Base-by-base conservation (phyloP, 2,329 filamentous ascomycete genomes). In the Microdochium paspali region DNA sequence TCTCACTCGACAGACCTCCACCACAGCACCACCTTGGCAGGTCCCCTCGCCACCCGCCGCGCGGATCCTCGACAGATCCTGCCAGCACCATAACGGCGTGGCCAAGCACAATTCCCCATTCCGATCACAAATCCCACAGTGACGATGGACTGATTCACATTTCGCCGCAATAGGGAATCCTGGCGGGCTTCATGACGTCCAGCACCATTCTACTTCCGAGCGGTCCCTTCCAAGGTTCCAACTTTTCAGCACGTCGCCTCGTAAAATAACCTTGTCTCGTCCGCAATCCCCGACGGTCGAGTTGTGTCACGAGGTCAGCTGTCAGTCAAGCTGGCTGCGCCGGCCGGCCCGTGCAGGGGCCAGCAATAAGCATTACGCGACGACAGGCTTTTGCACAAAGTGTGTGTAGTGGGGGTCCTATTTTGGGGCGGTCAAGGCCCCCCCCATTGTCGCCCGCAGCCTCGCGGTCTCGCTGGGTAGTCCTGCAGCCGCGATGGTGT, bases 321-420 rank as follows among this genome's bases (percentile, higher is more conserved):
- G n/a, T n/a, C n/a, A n/a, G n/a, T n/a, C n/a, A n/a, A n/a, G n/a
- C n/a, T n/a, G n/a, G n/a, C n/a, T n/a, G n/a, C n/a, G n/a, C n/a
- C n/a, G n/a, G n/a, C 35, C 10, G 23, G 12, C 35, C 15, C 23
- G 10, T 35, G 15, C 31, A 15, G 18, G 31, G 35, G n/a, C 23
- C 35, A 40, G 35, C 35, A 40, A 40, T 40, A 40, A 40, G 35
- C 35, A 40, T 40, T 40, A 40, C 35, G 35, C 20, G 35, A 40
- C 6, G 35, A 5, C 3, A n/a, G 4, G 35, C 10, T n/a, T 28
- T 28, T 7, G 7, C 6, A n/a, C 7, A 12, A 18, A 15, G 31
- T 18, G 18, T 15, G 35, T 40, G 35, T 20, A 9, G 35, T 35
- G 35, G 35, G 35, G 35, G 15, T 9, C 15, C 35, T 40, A 40